Evolutionary conservation across 2,329 filamentous ascomycete genomes (phyloP).

Genomic region (Arthroderma sp.): DNA sequence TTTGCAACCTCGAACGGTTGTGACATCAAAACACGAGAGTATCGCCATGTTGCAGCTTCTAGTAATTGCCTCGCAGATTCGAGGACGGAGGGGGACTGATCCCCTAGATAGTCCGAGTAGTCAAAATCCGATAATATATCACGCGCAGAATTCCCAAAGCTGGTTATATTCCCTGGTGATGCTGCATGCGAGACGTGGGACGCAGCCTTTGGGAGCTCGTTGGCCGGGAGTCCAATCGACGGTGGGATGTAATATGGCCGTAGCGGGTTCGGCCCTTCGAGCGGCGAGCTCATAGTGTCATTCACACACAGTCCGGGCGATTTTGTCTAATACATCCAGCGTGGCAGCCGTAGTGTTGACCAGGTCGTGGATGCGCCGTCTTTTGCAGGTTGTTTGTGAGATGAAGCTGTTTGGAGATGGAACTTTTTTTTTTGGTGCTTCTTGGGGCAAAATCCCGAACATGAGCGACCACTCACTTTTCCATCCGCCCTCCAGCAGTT

Average conservation of each 20-base stretch:
- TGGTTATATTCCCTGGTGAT: conserved; percentile 33
- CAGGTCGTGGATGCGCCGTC: too few relatives aligned
- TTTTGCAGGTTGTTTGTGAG: too few relatives aligned
- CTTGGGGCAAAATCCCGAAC: too few relatives aligned
- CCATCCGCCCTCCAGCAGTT: too few relatives aligned
- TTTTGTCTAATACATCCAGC: too few relatives aligned
- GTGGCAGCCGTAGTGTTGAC: too few relatives aligned
- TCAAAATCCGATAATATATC: conserved; percentile 83
- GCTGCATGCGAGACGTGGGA: conserved; percentile 19
- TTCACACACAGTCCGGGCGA: too few relatives aligned
- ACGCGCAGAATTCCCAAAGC: conserved; percentile 53
- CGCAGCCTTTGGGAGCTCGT: conserved; percentile 24
- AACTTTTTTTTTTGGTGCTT: too few relatives aligned
- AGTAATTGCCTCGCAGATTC: conserved; percentile 63
- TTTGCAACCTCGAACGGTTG: conserved; percentile 98
- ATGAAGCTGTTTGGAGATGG: too few relatives aligned
- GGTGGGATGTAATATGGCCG: conserved; percentile 52
- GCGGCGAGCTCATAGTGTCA: conserved; percentile 30
- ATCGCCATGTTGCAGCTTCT: conserved; percentile 83
- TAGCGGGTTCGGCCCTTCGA: conserved; percentile 45
- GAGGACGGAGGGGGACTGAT: conserved; percentile 59
- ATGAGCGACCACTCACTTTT: too few relatives aligned
- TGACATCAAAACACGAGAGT: conserved; percentile 73
- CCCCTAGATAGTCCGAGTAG: conserved; percentile 74
- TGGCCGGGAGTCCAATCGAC: conserved; percentile 47